Evolutionary conservation across 2,329 filamentous ascomycete species (phyloP), one percentile per base, ranked within the genome.

Genomic region (Colletotrichum tanaceti): DNA sequence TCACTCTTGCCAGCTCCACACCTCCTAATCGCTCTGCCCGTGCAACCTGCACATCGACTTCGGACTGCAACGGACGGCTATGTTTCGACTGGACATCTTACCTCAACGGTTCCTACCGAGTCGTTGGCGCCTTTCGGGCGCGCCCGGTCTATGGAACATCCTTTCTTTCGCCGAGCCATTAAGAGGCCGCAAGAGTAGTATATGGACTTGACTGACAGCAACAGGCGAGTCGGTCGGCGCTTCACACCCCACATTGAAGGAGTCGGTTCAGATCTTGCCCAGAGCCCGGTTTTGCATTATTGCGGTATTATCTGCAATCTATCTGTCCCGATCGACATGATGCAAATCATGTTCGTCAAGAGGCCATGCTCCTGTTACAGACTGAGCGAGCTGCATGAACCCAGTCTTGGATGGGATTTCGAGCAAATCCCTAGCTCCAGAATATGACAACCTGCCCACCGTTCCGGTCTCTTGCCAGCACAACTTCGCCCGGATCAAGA

Each of bases 1-100:
- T 52, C 46, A 43, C 20, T 43, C 35, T 44, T 41, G 28, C 28
- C 47, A 49, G 47, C 47, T 54, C 54, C 54, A 65, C 53, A n/a
- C 47, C 49, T 64, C 47, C 44, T 52, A 49, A 32, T 49, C 53
- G 44, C 54, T 50, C 41, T 68, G 28, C 39, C 65, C 53, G 5
- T 24, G 35, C 11, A 18, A 20, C 20, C n/a, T 55, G 38, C 52
- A 24, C 28, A 9, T 35, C 32, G 9, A 49, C 14, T 63, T 57
- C 61, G 54, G 61, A 49, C 61, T 59, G 54, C 54, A 68, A 55
- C 61, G 47, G 61, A 65, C 65, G 32, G 39, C 39, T 58, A 54
- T 32, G 49, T 68, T 59, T 68, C 22, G 47, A 46, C 54, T 22
- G 57, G n/a, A 32, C 55, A 32, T 62, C 57, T 50, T 50, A 58